Base-by-base conservation (phyloP, 768 basidiomycete genomes). In the Calocybe indica region DNA sequence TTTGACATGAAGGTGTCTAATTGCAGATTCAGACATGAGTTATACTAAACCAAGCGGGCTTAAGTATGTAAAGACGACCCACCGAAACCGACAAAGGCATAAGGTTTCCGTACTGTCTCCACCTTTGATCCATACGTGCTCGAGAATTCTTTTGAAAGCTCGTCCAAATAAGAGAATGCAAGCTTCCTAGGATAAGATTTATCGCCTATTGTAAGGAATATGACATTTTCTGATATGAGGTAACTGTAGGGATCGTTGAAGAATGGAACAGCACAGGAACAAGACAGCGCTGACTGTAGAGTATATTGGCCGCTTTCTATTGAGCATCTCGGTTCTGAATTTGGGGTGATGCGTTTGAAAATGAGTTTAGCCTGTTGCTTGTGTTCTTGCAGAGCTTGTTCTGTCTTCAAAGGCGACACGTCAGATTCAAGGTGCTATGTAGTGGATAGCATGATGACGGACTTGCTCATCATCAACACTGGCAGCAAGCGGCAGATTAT, bases 51-150 rank as follows among this genome's bases (percentile, higher is more conserved):
- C 14, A 14, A 38, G 37, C 41, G 35, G 43, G 33, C 10, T 40
- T 28, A 31, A 36, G 53, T 43, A n/a, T 22, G 31, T 14, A 35
- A 33, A 33, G 37, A 39, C 36, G 15, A 72, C 89, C 55, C 58
- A 94, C 93, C 93, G 58, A 99, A 99, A 40, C 96, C 93, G 50
- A 98, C 88, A 62, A 98, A 98, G 22, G 96, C 95, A 63, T 99
- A 99, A n/a, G 96, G 96, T 65, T 95, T 92, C 54, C 92, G 80
- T 12, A 88, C 87, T 12, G 80, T 76, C 58, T 97, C 95, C 13
- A 98, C 91, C 65, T 92, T 95, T 5, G 89, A 75, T 7, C 92
- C 96, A 65, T 98, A 99, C 5, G 88, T 88, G 44, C 81, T 80
- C 35, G 86, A 79, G 62, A 99, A 99, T 67, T 99, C 96, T 61